Percentiles rank a stretch among this genome's conserved stretches.
These are phyloP conservation scores for Penstemon davidsonii DNA, from an alignment of 257 asterid species.

Conservation along the genomic window DNA sequence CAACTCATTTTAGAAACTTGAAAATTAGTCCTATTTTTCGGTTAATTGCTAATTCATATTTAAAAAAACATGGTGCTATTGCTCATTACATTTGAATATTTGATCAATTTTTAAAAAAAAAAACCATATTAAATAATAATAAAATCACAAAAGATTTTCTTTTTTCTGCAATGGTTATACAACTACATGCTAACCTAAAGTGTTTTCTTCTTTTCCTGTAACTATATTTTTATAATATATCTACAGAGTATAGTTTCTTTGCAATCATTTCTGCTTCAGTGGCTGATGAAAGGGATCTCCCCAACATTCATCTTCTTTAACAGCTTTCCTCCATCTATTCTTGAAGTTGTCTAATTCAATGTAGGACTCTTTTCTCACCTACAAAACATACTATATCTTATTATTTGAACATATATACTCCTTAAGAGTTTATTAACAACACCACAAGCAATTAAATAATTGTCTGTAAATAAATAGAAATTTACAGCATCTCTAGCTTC, in stretches of 20 bases:
- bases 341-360: slow-evolving; percentile 58
- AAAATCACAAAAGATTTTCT: no score
- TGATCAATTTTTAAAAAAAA: no score
- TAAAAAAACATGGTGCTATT: no score
- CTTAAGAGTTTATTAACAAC: no score
- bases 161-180: no score
- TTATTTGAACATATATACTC: neutral
- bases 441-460: neutral
- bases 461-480: neutral
- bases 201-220: neutral
- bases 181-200: no score
- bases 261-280: slow-evolving; percentile 19
- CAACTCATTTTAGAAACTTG: slow-evolving; percentile 21
- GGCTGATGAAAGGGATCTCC: slow-evolving; percentile 47
- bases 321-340: slow-evolving; percentile 69
- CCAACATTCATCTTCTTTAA: slow-evolving; percentile 70
- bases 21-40: no score
- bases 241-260: neutral
- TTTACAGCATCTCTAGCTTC: slow-evolving; percentile 63
- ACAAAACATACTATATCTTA: slow-evolving; percentile 9
- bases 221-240: slow-evolving; percentile 10
- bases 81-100: no score
- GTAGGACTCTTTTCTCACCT: slow-evolving; percentile 55
- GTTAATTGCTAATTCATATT: no score
- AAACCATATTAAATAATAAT: no score